phyloP scores from a whole-genome alignment of 2,329 filamentous ascomycete genomes.

The Hypoxylon sp. region DNA sequence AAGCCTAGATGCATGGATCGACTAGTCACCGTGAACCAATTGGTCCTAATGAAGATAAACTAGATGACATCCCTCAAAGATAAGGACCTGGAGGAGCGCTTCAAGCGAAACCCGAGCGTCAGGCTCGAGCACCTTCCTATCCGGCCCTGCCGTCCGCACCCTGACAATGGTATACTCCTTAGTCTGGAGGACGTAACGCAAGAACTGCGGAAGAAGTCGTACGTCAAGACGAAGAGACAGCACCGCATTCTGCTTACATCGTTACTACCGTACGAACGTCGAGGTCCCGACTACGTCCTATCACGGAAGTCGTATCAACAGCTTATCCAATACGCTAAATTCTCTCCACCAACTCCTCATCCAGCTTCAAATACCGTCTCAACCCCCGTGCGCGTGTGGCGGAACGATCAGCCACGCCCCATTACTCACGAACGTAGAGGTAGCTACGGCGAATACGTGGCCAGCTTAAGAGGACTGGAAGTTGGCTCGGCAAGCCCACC shows the following conservation, averaged over 20 bases:
- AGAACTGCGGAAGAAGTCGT: constrained; percentile 39
- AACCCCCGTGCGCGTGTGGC: not conserved
- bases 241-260: constrained; percentile 26
- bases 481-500: constrained; percentile 18
- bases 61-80: constrained; percentile 46
- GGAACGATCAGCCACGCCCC: not conserved
- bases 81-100: constrained; percentile 30
- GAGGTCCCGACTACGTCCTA: constrained; percentile 34
- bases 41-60: constrained; percentile 6
- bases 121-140: constrained; percentile 43
- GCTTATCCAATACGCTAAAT: constrained; percentile 41
- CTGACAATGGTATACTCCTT: constrained; percentile 45
- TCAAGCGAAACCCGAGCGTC: constrained; percentile 12
- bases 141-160: constrained; percentile 39
- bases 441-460: constrained; percentile 37
- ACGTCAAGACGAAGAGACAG: constrained; percentile 36
- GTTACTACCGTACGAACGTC: constrained; percentile 36
- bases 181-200: constrained; percentile 29
- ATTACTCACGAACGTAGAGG: constrained; percentile 25
- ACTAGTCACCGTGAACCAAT: not conserved
- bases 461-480: constrained; percentile 23
- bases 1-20: not conserved
- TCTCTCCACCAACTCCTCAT: constrained; percentile 31
- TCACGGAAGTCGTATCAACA: constrained; percentile 41
- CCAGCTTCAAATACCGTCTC: constrained; percentile 24